These are phyloP conservation scores for Fallopia convolvulus DNA, from an alignment of 148 eudicot genomes.

Conservation along the genomic window DNA sequence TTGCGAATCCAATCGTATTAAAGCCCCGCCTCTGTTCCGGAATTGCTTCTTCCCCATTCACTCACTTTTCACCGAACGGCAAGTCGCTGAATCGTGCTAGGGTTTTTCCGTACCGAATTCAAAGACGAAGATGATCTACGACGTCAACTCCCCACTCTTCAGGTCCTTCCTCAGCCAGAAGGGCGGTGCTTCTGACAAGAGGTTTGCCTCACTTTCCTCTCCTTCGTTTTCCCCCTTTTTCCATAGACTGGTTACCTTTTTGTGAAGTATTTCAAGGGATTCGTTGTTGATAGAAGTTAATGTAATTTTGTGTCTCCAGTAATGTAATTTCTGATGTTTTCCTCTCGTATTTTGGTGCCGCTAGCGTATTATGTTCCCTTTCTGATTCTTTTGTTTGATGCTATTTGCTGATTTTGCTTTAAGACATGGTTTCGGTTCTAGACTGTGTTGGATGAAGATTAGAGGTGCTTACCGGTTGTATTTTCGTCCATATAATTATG, in stretches of 20 bases:
- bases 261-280: neutral
- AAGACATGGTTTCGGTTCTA: neutral
- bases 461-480: neutral
- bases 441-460: neutral
- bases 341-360: neutral
- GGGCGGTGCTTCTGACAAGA: slow-evolving; percentile 63
- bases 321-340: neutral
- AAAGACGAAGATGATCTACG: slow-evolving; percentile 46
- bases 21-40: neutral
- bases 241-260: neutral
- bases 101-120: neutral
- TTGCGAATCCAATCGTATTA: neutral
- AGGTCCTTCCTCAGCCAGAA: slow-evolving; percentile 69
- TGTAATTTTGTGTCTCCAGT: neutral
- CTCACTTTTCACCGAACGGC: neutral
- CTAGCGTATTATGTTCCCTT: too few relatives aligned
- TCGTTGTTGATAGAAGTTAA: neutral
- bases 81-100: neutral
- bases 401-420: too few relatives aligned
- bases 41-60: neutral
- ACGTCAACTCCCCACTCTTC: slow-evolving; percentile 58
- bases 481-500: neutral
- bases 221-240: neutral
- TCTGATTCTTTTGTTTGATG: too few relatives aligned
- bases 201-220: slow-evolving; percentile 19